Conservation (phyloP, 768 basidiomycete genomes). For the Mycena venus region DNA sequence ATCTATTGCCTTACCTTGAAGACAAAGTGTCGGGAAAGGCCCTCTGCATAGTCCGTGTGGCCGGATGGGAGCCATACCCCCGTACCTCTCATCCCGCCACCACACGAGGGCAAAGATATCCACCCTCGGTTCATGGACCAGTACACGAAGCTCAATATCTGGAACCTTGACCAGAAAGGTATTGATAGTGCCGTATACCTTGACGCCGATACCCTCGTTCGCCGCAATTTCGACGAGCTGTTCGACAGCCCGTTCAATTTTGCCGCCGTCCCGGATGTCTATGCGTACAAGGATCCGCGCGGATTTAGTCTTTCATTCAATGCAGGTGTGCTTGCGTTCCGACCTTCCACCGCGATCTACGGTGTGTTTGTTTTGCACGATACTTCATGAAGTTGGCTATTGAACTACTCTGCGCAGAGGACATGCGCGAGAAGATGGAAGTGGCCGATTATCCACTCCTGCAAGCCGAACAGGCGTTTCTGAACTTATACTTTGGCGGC, state of each 20-base stretch:
- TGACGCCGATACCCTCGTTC: slow-evolving; percentile 50
- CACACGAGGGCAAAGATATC: slow-evolving; percentile 43
- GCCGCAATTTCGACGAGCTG: slow-evolving; percentile 48
- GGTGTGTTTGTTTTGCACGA: background rate
- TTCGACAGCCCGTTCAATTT: slow-evolving; percentile 49
- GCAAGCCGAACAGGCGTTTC: slow-evolving; percentile 60
- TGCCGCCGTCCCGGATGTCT: slow-evolving; percentile 49
- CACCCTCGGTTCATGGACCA: slow-evolving; percentile 47
- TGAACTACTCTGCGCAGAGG: background rate
- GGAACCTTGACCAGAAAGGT: slow-evolving; percentile 46
- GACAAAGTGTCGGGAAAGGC: slow-evolving; percentile 43
- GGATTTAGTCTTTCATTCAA: slow-evolving; percentile 49
- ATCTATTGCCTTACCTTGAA: slow-evolving; percentile 46
- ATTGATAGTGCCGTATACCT: no score
- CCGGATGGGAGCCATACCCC: slow-evolving; percentile 46
- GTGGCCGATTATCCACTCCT: slow-evolving; percentile 52
- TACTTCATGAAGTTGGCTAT: background rate
- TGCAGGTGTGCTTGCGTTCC: slow-evolving; percentile 50
- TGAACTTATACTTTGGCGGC: slow-evolving; percentile 51
- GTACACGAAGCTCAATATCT: slow-evolving; percentile 51
- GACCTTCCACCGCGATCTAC: slow-evolving; percentile 43
- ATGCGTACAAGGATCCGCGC: slow-evolving; percentile 31
- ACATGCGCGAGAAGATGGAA: slow-evolving; percentile 52
- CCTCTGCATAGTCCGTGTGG: slow-evolving; percentile 44
- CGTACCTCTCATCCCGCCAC: slow-evolving; percentile 47